These are phyloP conservation scores for Vaccinium vitisidaea DNA, from an alignment of 148 eudicot species.

Conservation along the genomic window DNA sequence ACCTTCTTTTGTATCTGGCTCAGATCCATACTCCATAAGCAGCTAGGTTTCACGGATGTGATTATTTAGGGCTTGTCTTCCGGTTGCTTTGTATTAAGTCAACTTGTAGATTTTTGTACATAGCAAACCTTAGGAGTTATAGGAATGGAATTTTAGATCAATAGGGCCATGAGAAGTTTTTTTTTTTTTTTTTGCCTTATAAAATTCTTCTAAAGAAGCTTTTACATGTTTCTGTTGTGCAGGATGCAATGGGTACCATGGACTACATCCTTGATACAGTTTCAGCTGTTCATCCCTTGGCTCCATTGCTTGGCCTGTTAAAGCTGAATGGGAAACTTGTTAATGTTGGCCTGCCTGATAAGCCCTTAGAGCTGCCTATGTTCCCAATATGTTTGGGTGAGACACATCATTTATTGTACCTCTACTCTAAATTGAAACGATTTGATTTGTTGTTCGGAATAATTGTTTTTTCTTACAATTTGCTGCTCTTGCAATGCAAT, in stretches of 20 bases:
- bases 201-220: neutral
- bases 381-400: constrained; percentile 51
- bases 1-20: no score
- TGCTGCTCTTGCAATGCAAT: neutral
- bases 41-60: neutral
- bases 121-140: neutral
- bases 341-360: constrained; percentile 51
- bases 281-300: constrained; percentile 55
- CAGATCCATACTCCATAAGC: neutral
- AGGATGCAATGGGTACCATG: constrained; percentile 63
- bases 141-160: neutral
- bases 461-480: neutral
- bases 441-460: neutral
- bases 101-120: neutral
- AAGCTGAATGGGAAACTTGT: constrained; percentile 63
- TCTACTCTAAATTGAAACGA: neutral
- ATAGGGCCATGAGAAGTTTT: neutral
- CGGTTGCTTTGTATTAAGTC: neutral
- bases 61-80: neutral
- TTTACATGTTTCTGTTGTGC: constrained; percentile 8
- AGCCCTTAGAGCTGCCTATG: constrained; percentile 57
- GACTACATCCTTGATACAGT: constrained; percentile 72
- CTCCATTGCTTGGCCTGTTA: constrained; percentile 54
- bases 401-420: constrained; percentile 1
- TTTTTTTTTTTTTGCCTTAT: neutral